Base-by-base conservation (phyloP, 805 yeast genomes). In the Cyberlindnera americana region DNA sequence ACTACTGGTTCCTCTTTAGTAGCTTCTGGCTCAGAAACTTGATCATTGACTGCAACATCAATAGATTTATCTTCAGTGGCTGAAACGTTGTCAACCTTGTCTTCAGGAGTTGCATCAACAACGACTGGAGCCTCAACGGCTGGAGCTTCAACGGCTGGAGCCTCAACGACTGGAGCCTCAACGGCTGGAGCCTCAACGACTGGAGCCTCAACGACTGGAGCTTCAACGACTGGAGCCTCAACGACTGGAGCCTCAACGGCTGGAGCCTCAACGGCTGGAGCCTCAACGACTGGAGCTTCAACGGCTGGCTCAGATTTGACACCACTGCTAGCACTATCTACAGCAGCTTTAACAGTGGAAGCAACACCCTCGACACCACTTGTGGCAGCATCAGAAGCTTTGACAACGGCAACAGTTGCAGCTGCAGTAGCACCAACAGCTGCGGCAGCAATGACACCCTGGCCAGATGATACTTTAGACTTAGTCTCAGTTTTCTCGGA, bases 401-500 rank as follows among this genome's bases (percentile, higher is more conserved):
- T 32, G 17, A 38, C 44, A 14, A 39, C 42, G 16, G 44, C 30
- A 12, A 37, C 44, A 23, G 44, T 37, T 6, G 40, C 48, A 26
- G 29, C 41, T 19, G 37, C 47, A 33, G 50, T 44, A 21, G 43
- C 41, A 15, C 44, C 38, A 15, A 16, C 47, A 27, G 34, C 39
- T 34, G 48, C 35, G n/a, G 41, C 35, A 11, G 36, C 37, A 13
- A 32, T 40, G n/a, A 33, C 43, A 15, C 40, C 43, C 12, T 32
- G 34, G 18, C 15, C 38, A 19, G 38, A 14, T n/a, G 23, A 13
- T 8, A 41, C 12, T 25, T 27, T 23, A 23, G 33, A 54, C 37
- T 35, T 24, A 17, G 33, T 12, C n/a, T 28, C 14, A 25, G 32
- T 29, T n/a, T 19, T 23, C 17, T 19, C 35, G 4, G 22, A 14